phyloP scores from a whole-genome alignment of 1,284 basidiomycete genomes.

The Cutaneotrichosporon cyanovorans region DNA sequence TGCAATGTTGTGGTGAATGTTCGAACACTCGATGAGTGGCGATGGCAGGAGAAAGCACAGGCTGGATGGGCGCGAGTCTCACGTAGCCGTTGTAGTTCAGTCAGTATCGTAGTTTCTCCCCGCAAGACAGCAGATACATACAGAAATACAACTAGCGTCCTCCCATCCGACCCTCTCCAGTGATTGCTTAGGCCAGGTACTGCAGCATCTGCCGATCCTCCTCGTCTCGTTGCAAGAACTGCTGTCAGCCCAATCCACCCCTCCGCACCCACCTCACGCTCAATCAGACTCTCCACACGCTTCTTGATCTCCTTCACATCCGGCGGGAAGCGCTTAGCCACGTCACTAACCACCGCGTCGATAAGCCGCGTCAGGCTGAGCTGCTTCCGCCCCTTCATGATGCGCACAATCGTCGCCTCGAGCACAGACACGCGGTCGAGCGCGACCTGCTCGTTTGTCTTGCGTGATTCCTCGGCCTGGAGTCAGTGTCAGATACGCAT shows the following conservation, averaged over 20 bases:
- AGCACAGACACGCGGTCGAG: slow-evolving; percentile 76
- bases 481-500: not conserved
- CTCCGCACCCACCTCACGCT: slow-evolving; percentile 52
- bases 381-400: slow-evolving; percentile 87
- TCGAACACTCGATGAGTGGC: too few relatives aligned
- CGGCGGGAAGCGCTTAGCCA: slow-evolving; percentile 53
- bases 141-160: too few relatives aligned
- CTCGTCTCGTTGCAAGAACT: slow-evolving; percentile 58
- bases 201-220: slow-evolving; percentile 62
- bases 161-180: not conserved
- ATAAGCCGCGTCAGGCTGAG: slow-evolving; percentile 67
- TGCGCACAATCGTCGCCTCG: slow-evolving; percentile 87
- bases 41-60: too few relatives aligned
- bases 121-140: too few relatives aligned
- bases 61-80: too few relatives aligned
- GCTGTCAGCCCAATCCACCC: not conserved
- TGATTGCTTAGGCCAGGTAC: slow-evolving; percentile 59
- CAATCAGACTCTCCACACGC: slow-evolving; percentile 71
- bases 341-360: slow-evolving; percentile 53
- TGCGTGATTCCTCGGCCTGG: slow-evolving; percentile 75
- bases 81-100: too few relatives aligned
- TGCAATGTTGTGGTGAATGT: too few relatives aligned
- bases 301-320: slow-evolving; percentile 67
- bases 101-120: too few relatives aligned
- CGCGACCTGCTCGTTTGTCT: slow-evolving; percentile 75